phyloP scores from a whole-genome alignment of 257 asterid species.

The Misopates orontium region DNA sequence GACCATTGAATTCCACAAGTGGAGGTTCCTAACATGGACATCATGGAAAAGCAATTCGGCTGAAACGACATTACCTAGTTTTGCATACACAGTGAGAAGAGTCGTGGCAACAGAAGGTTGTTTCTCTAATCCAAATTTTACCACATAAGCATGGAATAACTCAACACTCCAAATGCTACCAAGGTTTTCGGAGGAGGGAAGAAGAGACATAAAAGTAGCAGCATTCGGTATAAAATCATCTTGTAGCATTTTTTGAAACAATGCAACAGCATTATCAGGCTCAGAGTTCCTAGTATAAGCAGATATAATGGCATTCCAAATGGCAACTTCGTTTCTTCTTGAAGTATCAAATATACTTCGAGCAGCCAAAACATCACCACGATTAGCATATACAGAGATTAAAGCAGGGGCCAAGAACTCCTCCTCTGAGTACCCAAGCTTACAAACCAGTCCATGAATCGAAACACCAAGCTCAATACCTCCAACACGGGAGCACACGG shows the following conservation, averaged over 20 bases:
- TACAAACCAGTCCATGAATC: constrained; percentile 53
- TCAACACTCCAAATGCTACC: constrained; percentile 34
- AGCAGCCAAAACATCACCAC: constrained; percentile 46
- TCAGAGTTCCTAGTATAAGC: constrained; percentile 43
- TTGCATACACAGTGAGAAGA: constrained; percentile 55
- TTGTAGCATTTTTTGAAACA: constrained; percentile 41
- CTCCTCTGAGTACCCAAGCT: constrained; percentile 43
- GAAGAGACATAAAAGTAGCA: constrained; percentile 62
- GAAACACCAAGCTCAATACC: constrained; percentile 32
- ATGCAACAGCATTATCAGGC: constrained; percentile 32
- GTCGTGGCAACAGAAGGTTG: constrained; percentile 52
- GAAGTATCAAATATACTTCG: constrained; percentile 37
- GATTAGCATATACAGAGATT: constrained; percentile 53
- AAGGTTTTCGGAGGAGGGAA: constrained; percentile 46
- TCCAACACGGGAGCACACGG: constrained; percentile 48
- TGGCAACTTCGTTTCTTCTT: constrained; percentile 26
- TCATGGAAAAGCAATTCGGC: constrained; percentile 47
- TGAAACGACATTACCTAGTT: constrained; percentile 46
- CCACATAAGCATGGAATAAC: constrained; percentile 48
- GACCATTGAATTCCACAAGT: constrained; percentile 65
- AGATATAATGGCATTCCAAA: constrained; percentile 64
- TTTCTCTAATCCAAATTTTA: constrained; percentile 47
- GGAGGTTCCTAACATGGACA: constrained; percentile 29
- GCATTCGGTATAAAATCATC: constrained; percentile 42
- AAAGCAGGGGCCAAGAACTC: constrained; percentile 54